phyloP scores from a whole-genome alignment of 257 asterid species.

The Solanum microdontum region DNA sequence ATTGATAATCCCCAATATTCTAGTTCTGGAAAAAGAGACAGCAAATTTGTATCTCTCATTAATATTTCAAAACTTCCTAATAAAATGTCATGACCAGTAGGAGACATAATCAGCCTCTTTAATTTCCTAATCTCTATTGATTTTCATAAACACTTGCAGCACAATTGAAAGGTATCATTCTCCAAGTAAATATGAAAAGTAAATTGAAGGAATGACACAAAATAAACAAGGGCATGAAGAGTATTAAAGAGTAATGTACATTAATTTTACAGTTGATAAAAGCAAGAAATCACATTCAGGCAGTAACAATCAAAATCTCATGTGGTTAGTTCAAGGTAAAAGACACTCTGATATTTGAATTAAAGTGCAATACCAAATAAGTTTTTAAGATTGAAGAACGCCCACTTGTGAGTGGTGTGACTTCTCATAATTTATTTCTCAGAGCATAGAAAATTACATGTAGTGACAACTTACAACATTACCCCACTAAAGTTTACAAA shows the following conservation, averaged over 20 bases:
- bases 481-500: not conserved
- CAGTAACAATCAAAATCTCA: not conserved
- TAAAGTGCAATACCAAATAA: not conserved
- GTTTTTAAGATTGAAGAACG: not conserved
- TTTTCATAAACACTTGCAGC: not conserved
- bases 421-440: not conserved
- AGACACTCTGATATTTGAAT: not conserved
- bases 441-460: not conserved
- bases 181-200: not conserved
- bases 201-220: not conserved
- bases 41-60: not conserved
- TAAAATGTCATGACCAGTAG: not conserved
- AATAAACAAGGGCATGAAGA: not conserved
- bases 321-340: not conserved
- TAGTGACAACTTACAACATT: not conserved
- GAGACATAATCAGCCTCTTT: not conserved
- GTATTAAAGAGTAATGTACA: not conserved
- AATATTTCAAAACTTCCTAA: not conserved
- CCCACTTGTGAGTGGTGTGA: not conserved
- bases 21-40: not conserved
- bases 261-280: not conserved
- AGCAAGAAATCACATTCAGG: not conserved
- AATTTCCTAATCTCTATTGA: not conserved
- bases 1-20: not conserved
- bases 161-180: not conserved